Percentiles rank a stretch among this genome's conserved stretches.
Evolutionary conservation across 169 alveolate species (phyloP).

Genomic region (Eimeria tenella): DNA sequence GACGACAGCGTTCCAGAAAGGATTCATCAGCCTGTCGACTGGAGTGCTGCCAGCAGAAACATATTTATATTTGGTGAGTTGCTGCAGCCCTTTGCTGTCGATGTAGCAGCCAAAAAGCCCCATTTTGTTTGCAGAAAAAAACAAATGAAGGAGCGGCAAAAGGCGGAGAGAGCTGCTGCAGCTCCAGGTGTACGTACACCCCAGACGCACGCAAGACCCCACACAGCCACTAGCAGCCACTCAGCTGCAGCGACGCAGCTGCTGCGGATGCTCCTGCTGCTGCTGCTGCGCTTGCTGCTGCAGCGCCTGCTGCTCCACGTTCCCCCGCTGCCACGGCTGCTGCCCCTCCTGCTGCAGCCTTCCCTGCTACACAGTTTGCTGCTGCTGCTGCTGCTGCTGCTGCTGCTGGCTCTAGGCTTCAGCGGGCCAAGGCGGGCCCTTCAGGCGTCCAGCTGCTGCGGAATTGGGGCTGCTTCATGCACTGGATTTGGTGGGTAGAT

Average conservation of each 20-base stretch:
- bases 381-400: slow-evolving; percentile 40
- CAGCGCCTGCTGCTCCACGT: slow-evolving; percentile 4
- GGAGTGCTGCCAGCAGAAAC: too few species aligned
- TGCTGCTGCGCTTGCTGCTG: slow-evolving; percentile 39
- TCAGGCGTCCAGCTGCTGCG: not conserved
- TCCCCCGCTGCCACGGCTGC: not conserved
- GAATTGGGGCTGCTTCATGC: not conserved
- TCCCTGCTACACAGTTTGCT: not conserved
- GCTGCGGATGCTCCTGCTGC: slow-evolving; percentile 32
- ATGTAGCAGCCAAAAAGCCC: too few species aligned
- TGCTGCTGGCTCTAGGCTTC: slow-evolving; percentile 13
- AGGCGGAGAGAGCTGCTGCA: too few species aligned
- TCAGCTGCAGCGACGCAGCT: not conserved
- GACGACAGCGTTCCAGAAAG: too few species aligned
- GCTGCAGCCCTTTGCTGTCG: too few species aligned
- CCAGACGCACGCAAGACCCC: too few species aligned
- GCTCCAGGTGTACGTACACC: too few species aligned
- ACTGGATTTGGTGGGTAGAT: not conserved
- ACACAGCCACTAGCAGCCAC: not conserved
- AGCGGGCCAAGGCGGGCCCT: not conserved
- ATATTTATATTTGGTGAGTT: too few species aligned
- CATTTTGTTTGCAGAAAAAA: too few species aligned
- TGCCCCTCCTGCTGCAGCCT: slow-evolving; percentile 3
- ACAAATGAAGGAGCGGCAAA: too few species aligned
- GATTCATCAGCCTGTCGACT: too few species aligned